These are phyloP conservation scores for Chytriomyces confervae DNA, from an alignment of 192 early-diverging fungal genomes.

Conservation along the genomic window DNA sequence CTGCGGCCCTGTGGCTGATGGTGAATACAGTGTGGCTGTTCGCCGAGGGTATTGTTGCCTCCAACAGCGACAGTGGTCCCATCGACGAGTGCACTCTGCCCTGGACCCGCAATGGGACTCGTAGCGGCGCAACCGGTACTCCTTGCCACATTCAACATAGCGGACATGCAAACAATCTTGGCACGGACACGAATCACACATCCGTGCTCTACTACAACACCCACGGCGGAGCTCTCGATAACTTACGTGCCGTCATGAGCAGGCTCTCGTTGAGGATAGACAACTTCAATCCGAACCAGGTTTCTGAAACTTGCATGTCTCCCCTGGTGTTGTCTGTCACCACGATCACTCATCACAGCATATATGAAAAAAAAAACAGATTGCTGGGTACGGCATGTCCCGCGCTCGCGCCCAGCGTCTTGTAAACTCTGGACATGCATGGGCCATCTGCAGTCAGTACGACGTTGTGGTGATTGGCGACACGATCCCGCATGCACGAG, in stretches of 20 bases:
- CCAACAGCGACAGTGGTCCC: no score
- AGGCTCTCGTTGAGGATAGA: background rate
- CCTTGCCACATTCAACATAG: no score
- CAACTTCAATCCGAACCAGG: constrained; percentile 4
- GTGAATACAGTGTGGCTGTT: no score
- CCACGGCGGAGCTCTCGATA: background rate
- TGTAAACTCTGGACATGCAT: constrained; percentile 5
- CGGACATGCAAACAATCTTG: no score
- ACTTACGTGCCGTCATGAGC: background rate
- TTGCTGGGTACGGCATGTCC: constrained; percentile 17
- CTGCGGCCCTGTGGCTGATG: no score
- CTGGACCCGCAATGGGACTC: no score
- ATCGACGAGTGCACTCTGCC: no score
- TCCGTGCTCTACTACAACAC: background rate
- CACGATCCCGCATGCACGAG: constrained; percentile 25
- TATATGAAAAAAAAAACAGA: background rate
- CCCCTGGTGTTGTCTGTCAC: background rate
- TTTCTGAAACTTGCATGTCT: background rate
- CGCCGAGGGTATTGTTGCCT: no score
- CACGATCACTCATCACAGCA: no score
- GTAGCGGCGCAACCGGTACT: no score
- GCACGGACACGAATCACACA: no score
- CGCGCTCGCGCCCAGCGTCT: background rate
- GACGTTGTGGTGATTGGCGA: constrained; percentile 28
- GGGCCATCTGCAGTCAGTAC: constrained; percentile 1